Evolutionary conservation across 495 filamentous ascomycete species (phyloP), one percentile per base, ranked within the genome.

Genomic region (Opeltia flavorubescens): DNA sequence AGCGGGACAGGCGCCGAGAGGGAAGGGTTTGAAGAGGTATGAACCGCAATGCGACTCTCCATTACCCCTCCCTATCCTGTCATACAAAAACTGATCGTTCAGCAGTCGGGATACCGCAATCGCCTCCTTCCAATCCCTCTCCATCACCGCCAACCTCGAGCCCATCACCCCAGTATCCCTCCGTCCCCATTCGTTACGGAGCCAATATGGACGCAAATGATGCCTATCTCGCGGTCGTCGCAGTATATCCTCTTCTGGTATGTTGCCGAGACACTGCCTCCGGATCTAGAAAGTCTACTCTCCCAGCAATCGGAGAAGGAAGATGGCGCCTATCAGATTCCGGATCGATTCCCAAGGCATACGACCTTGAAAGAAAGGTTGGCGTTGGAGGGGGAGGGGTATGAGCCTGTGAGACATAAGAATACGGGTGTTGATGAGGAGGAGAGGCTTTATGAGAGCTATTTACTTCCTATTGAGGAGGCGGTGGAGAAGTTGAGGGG

Each of bases 221-320:
- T 59, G 15, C 65, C 64, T 1, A 28, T 65, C 46, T 46, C 33
- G 0, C 33, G 39, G 0, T 50, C 47, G 6, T 41, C 25, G 12
- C 68, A 71, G 50, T 72, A 72, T 48, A 47, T 72, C 5, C 56
- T 70, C 2, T 70, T 63, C 47, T 72, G 69, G 69, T 71, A 68
- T 51, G 63, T 68, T 26, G 66, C 67, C 8, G 69, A 72, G 47
- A 72, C 69, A 2, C 51, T 72, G n/a, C 62, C 66, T n/a, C 57
- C 58, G 20, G 55, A 60, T 1, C 42, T 66, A 3, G 67, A 68
- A 50, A 29, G 31, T 40, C 29, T 39, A 17, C 34, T 57, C 29
- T 51, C 41, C 9, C 20, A 36, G 5, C 35, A 24, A 15, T 43
- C 31, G 18, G 43, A 39, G 15, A 41, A 35, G n/a, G 29, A 52